Evolutionary conservation across 129 eudicot genomes (phyloP).

Genomic region (carrot (Daucus carota)): DH1_v3.0 NC_030387.2:39770001-39770500

Average conservation of each 20-base stretch:
- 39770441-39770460: neutral
- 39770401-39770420: neutral
- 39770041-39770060: conserved; percentile 37
- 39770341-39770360: neutral
- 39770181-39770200: conserved; percentile 74
- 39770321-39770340: neutral
- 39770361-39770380: neutral
- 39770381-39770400: neutral
- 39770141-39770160: neutral
- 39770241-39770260: conserved; percentile 70
- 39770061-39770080: neutral
- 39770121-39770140: neutral
- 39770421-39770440: neutral
- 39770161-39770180: conserved; percentile 82
- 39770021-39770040: too few species aligned
- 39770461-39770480: too few species aligned
- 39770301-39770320: neutral
- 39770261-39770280: conserved; percentile 4
- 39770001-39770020: neutral
- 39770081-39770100: neutral
- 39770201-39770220: conserved; percentile 79
- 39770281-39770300: neutral
- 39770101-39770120: neutral
- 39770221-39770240: conserved; percentile 94
- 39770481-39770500: neutral